phyloP scores from a whole-genome alignment of 768 basidiomycete species.

The Vararia minispora region DNA sequence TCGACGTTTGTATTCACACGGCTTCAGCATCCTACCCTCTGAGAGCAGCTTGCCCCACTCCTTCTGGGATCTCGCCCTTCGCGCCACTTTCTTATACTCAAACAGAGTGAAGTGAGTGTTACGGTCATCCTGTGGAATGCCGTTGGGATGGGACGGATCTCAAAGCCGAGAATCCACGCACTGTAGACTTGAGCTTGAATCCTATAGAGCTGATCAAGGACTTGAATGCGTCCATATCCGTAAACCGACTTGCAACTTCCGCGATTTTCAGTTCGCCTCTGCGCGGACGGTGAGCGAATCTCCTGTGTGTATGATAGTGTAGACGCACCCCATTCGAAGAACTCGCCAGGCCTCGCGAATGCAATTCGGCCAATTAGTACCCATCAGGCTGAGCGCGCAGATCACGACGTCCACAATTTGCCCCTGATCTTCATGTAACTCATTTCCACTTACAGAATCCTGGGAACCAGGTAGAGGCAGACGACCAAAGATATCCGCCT shows the following conservation, averaged over 20 bases:
- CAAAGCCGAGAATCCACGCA: conserved; percentile 18
- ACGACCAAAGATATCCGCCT: conserved; percentile 76
- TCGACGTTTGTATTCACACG: conserved; percentile 89
- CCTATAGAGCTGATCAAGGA: conserved; percentile 56
- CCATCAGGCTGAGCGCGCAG: conserved; percentile 94
- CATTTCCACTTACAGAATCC: conserved; percentile 22
- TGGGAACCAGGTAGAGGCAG: conserved; percentile 83
- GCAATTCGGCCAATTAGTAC: conserved; percentile 89
- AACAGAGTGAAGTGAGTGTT: conserved; percentile 85
- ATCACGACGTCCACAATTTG: conserved; percentile 86
- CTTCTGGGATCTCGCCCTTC: conserved; percentile 34
- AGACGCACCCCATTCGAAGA: conserved; percentile 64
- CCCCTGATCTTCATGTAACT: conserved; percentile 40
- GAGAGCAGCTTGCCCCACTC: conserved; percentile 49
- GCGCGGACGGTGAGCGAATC: not conserved
- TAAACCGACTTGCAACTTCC: conserved; percentile 82
- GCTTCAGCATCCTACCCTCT: conserved; percentile 54
- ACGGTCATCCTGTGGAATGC: conserved; percentile 46
- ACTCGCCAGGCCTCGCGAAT: conserved; percentile 86
- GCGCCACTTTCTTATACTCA: conserved; percentile 58
- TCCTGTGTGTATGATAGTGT: not conserved
- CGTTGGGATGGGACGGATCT: conserved; percentile 1
- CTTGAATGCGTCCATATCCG: conserved; percentile 53
- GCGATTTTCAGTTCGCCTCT: conserved; percentile 82
- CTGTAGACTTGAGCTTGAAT: conserved; percentile 63